Evolutionary conservation across 495 filamentous ascomycete genomes (phyloP), one percentile per base, ranked within the genome.

Genomic region (Tuber melanosporum): DNA sequence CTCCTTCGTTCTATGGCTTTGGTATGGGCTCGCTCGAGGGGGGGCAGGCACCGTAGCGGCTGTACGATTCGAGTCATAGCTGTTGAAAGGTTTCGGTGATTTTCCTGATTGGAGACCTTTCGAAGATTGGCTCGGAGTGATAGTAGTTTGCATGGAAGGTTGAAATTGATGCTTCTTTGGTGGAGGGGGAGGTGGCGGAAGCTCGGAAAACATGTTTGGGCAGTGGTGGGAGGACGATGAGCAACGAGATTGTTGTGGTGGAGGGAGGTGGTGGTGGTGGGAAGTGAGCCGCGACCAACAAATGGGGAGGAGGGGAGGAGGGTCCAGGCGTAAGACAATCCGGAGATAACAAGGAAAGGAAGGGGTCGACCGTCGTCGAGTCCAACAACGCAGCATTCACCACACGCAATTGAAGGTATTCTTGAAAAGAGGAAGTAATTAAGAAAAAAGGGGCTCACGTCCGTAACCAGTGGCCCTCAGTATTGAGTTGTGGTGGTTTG

Each of bases 1-100:
- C 39, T 78, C 79, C 36, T 52, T 69, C 8, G 69, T 36, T 32
- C 57, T 80, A 12, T 62, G 49, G 36, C 12, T 41, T 32, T 78
- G 77, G 26, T 41, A 41, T 39, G 70, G n/a, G 20, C n/a, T 69
- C 32, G 32, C 15, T 39, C 73, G 19, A 41, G 45, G 71, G 73
- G 62, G 42, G 62, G 36, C 26, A 32, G 44, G 41, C 41, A 45
- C 22, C 6, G 22, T 46, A 41, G 8, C 71, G 39, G 44, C 41
- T 17, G 17, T 72, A 72, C 71, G 26, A 41, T 43, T 46, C 71
- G 71, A 72, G 71, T 46, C 32, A n/a, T 46, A 45, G 36, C 44
- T 72, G 22, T 22, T 32, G 36, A 72, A 46, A 43, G 41, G 41
- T 32, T 72, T 72, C 1, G 57, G 57, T 7, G 4, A 3, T 15